Conservation (phyloP, 2,329 filamentous ascomycete genomes). For the Pseudofabraea citricarpa region DNA sequence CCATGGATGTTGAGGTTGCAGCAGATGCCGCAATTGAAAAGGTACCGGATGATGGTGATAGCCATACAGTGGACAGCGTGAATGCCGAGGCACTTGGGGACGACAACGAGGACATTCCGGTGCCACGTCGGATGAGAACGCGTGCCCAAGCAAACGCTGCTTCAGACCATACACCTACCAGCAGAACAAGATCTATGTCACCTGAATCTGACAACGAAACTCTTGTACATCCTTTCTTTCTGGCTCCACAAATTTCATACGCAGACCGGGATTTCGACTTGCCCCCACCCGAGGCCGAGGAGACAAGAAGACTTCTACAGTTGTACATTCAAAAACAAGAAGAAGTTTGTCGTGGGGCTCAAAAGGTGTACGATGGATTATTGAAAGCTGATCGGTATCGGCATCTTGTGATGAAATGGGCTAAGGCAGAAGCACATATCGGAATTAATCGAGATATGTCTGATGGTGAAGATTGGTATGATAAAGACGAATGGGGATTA, state of each 20-base stretch:
- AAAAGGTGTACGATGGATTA: slow-evolving; percentile 64
- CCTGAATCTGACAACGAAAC: slow-evolving; percentile 43
- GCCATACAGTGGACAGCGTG: not conserved
- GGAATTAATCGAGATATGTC: slow-evolving; percentile 66
- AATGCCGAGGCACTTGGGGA: slow-evolving; percentile 20
- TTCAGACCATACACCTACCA: slow-evolving; percentile 28
- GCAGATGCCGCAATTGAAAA: not conserved
- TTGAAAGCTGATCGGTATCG: slow-evolving; percentile 69
- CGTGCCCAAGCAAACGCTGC: slow-evolving; percentile 44
- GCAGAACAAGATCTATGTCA: slow-evolving; percentile 27
- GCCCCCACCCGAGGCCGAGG: slow-evolving; percentile 69
- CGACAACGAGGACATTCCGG: slow-evolving; percentile 35
- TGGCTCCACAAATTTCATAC: slow-evolving; percentile 55
- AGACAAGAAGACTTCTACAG: slow-evolving; percentile 68
- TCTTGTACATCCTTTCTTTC: slow-evolving; percentile 72
- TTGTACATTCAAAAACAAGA: slow-evolving; percentile 83
- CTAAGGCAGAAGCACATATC: slow-evolving; percentile 71
- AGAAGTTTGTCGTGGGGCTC: slow-evolving; percentile 69
- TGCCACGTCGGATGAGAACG: slow-evolving; percentile 49
- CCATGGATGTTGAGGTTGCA: not conserved
- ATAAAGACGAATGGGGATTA: slow-evolving; percentile 73
- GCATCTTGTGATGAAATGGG: slow-evolving; percentile 67
- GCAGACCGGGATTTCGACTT: slow-evolving; percentile 69
- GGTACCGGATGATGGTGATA: not conserved
- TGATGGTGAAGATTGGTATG: slow-evolving; percentile 87